Base-by-base conservation (phyloP, 208 protist genomes). In the Leishmania amazonensis region DNA sequence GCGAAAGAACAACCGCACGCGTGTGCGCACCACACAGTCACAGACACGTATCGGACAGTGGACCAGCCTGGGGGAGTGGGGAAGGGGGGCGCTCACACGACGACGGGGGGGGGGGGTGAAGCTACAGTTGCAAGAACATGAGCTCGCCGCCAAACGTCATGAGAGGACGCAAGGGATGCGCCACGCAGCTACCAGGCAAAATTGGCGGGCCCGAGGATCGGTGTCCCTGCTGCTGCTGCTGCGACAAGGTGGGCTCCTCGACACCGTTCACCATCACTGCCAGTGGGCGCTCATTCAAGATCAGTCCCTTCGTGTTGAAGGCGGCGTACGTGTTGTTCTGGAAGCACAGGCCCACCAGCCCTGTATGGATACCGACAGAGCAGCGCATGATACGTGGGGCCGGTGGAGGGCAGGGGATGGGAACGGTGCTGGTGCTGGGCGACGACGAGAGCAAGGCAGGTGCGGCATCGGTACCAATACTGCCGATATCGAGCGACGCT, bases 61-160 rank as follows among this genome's bases (percentile, higher is more conserved):
- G 45, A 5, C 21, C 21, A n/a, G 0, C 24, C 17, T 15, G 9
- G 21, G n/a, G 0, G 42, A 35, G 31, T 35, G 31, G 40, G 45
- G 45, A 13, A 42, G 40, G 45, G 45, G 31, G 31, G 19, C 2
- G 11, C 1, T 0, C 49, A 45, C 67, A 19, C 21, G 17, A 47
- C 19, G 42, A 45, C 67, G 49, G 42, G 40, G 21, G 68, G 40
- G 40, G 3, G 40, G 40, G 40, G 45, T 49, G 21, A 21, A 45
- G 24, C 71, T 79, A 95, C 71, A 89, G 81, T 68, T 95, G 90
- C 64, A 96, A 76, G 75, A 90, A 90, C 80, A 96, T 79, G n/a
- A 97, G 80, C 47, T 96, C 93, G 7, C 93, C 92, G 28, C 92
- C 92, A 74, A 91, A 91, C 8, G 90, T 82, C 88, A 96, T 90